phyloP scores from a whole-genome alignment of 2,329 filamentous ascomycete genomes.

The Apiospora rasikravindrae region DNA sequence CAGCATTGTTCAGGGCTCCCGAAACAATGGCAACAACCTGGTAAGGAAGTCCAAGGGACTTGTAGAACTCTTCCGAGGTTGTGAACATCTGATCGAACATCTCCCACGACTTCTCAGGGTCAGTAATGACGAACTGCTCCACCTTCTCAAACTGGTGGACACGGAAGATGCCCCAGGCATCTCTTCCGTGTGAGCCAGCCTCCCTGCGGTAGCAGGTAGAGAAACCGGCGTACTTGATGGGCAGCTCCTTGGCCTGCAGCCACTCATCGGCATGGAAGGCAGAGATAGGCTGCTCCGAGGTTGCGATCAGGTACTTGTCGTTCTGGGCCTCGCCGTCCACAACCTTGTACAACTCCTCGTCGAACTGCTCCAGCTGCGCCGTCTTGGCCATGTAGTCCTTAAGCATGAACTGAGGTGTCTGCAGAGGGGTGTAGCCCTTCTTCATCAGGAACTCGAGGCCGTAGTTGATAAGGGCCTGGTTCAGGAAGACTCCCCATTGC shows the following conservation, averaged over 20 bases:
- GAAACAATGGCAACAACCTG: constrained; percentile 93
- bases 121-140: constrained; percentile 59
- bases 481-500: constrained; percentile 87
- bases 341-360: constrained; percentile 98
- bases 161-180: constrained; percentile 97
- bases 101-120: constrained; percentile 91
- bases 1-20: constrained; percentile 90
- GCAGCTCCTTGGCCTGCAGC: constrained; percentile 82
- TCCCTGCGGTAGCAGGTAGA: constrained; percentile 96
- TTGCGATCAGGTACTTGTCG: constrained; percentile 82
- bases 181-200: constrained; percentile 87
- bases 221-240: constrained; percentile 91
- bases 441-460: constrained; percentile 85
- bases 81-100: constrained; percentile 92
- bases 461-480: constrained; percentile 94
- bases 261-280: constrained; percentile 94
- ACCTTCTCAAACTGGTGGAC: constrained; percentile 98
- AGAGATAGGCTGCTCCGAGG: constrained; percentile 93
- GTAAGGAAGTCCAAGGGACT: constrained; percentile 87
- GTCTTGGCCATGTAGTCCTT: constrained; percentile 98
- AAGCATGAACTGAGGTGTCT: constrained; percentile 93
- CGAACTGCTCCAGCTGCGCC: constrained; percentile 94
- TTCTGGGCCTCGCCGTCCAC: constrained; percentile 72
- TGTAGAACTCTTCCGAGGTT: constrained; percentile 92
- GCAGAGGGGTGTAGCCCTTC: constrained; percentile 81